Base-by-base conservation (phyloP, 495 filamentous ascomycete genomes). In the Aspergillus sparsus region DNA sequence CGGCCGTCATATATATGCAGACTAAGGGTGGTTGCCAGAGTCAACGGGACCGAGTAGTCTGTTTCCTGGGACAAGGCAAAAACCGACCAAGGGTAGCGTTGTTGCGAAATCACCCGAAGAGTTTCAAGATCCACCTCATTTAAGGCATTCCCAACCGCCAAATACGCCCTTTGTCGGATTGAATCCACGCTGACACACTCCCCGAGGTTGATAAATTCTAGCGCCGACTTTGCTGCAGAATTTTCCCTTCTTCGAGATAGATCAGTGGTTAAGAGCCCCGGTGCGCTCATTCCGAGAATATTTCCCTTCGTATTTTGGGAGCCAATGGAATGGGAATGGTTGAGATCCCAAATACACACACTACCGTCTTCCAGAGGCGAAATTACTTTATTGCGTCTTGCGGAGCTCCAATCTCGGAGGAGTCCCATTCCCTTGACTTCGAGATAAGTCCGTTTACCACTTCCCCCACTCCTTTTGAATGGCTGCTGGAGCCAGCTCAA, bases 171-270 rank as follows among this genome's bases (percentile, higher is more conserved):
- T 62, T 86, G 83, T n/a, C 77, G 80, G 13, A 75, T 61, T 62
- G 80, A 90, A 76, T 96, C 90, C 47, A 97, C 81, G 63, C 87
- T 91, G 21, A 95, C 87, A 65, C 90, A 90, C 71, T 96, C 92
- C 0, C 90, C 87, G 2, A 91, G 81, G 34, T 88, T 89, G n/a
- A 88, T 85, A 59, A 84, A 83, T 11, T 80, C 80, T 68, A 83
- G 70, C 2, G 77, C 71, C 10, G 74, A 56, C 55, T 78, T 78
- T 18, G 76, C 72, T 31, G 76, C 66, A 12, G 62, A 66, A 55
- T 66, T 53, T 80, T 83, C 68, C 36, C 66, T 65, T 49, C 73
- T 81, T 68, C 63, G 75, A 63, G 65, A 82, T 71, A 67, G 37
- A 49, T 70, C 81, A 55, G 60, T 74, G 68, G 69, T 83, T 49